Evolutionary conservation across 768 basidiomycete genomes (phyloP).

Genomic region (Macrolepiota dolichaula): DNA sequence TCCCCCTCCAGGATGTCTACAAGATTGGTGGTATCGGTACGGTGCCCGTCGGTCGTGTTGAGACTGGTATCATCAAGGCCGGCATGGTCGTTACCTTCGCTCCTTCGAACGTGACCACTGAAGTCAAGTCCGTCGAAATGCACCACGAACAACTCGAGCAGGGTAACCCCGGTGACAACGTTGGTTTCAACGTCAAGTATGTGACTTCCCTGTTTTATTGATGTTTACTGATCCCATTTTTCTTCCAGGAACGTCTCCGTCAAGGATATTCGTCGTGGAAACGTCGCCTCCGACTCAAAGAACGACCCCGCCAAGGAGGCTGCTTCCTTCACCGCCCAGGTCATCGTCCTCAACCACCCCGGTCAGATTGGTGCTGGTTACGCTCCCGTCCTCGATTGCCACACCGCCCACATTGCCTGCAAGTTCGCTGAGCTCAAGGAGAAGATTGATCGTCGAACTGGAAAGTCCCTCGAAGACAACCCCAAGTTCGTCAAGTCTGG

Average conservation of each 20-base stretch:
- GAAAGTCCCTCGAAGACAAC: constrained; percentile 80
- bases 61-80: constrained; percentile 99
- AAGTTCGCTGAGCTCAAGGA: constrained; percentile 98
- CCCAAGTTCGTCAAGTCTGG: constrained; percentile 99
- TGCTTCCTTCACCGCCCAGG: constrained; percentile 98
- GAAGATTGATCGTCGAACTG: constrained; percentile 99
- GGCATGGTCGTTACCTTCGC: constrained; percentile 99
- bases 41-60: constrained; percentile 99
- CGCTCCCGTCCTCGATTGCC: constrained; percentile 98
- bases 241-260: constrained; percentile 91
- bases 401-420: constrained; percentile 99
- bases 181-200: constrained; percentile 98
- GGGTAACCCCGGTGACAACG: constrained; percentile 98
- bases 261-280: constrained; percentile 99
- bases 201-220: constrained; percentile 21
- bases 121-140: constrained; percentile 99
- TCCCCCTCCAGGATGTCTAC: constrained; percentile 99
- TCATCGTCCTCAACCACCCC: constrained; percentile 99
- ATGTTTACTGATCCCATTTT: constrained; percentile 4
- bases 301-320: constrained; percentile 99
- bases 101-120: constrained; percentile 97
- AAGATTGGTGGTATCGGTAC: constrained; percentile 99
- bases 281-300: constrained; percentile 99
- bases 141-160: constrained; percentile 96
- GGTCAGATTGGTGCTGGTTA: constrained; percentile 99